Conservation (phyloP, 345 rosid species). For the Aquilaria malaccensis region DNA sequence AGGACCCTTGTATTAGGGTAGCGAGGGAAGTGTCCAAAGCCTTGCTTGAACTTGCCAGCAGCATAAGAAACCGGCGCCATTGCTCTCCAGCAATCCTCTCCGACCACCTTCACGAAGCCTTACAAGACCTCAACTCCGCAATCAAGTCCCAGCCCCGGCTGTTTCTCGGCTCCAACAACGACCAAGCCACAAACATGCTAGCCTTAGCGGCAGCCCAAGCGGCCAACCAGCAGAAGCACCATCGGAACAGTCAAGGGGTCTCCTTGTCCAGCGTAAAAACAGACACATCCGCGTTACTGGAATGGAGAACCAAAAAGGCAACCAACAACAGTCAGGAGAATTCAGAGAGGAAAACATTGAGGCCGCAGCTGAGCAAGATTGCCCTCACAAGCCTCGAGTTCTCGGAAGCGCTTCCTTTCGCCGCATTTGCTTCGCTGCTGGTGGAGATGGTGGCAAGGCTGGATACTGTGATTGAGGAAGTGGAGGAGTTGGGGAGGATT, state of each 20-base stretch:
- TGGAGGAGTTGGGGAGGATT: constrained; percentile 59
- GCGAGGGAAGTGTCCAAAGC: constrained; percentile 64
- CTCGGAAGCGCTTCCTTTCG: constrained; percentile 85
- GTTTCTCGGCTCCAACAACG: constrained; percentile 53
- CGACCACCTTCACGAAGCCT: constrained; percentile 67
- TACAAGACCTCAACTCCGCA: constrained; percentile 68
- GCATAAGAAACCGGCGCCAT: constrained; percentile 52
- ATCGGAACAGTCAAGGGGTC: constrained; percentile 17
- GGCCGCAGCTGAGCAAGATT: constrained; percentile 66
- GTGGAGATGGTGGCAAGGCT: constrained; percentile 75
- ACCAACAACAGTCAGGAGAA: constrained; percentile 14
- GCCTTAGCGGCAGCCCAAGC: constrained; percentile 48
- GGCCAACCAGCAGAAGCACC: constrained; percentile 15
- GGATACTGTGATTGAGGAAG: constrained; percentile 61
- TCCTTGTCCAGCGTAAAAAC: constrained; percentile 57
- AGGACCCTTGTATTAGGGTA: constrained; percentile 64
- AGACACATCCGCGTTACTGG: constrained; percentile 50
- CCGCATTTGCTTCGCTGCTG: constrained; percentile 74
- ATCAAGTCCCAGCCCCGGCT: constrained; percentile 74
- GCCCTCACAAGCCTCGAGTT: constrained; percentile 61
- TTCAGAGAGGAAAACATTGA: constrained; percentile 37
- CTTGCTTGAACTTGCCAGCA: constrained; percentile 50
- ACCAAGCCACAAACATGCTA: constrained; percentile 31
- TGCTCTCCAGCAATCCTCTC: constrained; percentile 77
- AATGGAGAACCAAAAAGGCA: constrained; percentile 45